A percentile compares a stretch with the other conserved stretches of the same genome.
phyloP scores from a whole-genome alignment of 768 basidiomycete genomes.

The Phanerochaete sordida region DNA sequence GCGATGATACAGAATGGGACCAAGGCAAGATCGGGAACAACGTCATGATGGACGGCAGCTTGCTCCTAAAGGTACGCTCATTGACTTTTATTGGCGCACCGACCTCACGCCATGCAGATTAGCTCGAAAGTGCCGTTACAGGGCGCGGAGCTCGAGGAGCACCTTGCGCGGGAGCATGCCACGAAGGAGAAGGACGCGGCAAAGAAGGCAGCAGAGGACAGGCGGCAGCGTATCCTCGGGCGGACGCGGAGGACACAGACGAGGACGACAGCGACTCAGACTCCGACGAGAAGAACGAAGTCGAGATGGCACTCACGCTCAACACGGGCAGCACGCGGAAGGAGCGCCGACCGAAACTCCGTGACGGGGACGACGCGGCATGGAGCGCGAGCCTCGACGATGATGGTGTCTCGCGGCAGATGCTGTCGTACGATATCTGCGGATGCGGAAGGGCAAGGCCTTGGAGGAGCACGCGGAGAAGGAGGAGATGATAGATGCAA shows the following conservation, averaged over 20 bases:
- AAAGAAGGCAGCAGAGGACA: slow-evolving; percentile 77
- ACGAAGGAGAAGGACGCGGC: slow-evolving; percentile 83
- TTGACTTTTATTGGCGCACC: too few species aligned
- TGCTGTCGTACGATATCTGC: slow-evolving; percentile 95
- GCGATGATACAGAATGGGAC: slow-evolving; percentile 82
- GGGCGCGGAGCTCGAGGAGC: slow-evolving; percentile 83
- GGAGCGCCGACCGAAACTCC: slow-evolving; percentile 43
- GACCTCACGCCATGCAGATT: slow-evolving; percentile 56
- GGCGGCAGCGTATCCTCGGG: slow-evolving; percentile 86
- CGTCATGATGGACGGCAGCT: slow-evolving; percentile 71
- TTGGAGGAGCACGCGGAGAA: slow-evolving; percentile 88
- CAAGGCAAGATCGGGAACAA: slow-evolving; percentile 85
- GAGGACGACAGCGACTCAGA: slow-evolving; percentile 63
- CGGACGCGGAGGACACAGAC: slow-evolving; percentile 79
- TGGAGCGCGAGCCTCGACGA: slow-evolving; percentile 66
- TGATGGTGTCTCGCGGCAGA: slow-evolving; percentile 67
- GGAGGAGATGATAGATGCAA: slow-evolving; percentile 73
- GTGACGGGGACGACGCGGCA: slow-evolving; percentile 46
- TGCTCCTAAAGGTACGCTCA: slow-evolving; percentile 70
- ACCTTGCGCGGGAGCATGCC: slow-evolving; percentile 70
- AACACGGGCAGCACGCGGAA: slow-evolving; percentile 40
- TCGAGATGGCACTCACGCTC: slow-evolving; percentile 44
- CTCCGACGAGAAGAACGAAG: slow-evolving; percentile 58
- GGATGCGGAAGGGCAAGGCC: slow-evolving; percentile 88
- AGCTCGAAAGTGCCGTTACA: slow-evolving; percentile 86